Base-by-base conservation (phyloP, 2,329 filamentous ascomycete genomes). In the Nemania bipapillata region DNA sequence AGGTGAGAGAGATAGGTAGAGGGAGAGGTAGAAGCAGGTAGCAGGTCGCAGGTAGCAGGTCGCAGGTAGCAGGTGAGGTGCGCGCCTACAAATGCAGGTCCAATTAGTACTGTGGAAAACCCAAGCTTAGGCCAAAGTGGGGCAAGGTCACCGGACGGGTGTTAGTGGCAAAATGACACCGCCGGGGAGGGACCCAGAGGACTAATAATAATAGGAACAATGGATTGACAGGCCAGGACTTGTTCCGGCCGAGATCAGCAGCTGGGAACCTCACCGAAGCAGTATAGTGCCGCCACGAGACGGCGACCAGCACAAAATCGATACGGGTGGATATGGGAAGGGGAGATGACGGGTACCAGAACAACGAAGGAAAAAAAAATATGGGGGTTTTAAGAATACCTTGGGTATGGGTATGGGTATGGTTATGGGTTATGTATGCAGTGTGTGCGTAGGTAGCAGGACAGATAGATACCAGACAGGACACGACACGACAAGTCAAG, bases 141-240 rank as follows among this genome's bases (percentile, higher is more conserved):
- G 71, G 70, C 71, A 56, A n/a, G 70, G 71, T 73, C 71, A 73
- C 70, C 69, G 66, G 71, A 73, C 65, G 70, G 69, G 71, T 70
- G 65, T 70, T 73, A 73, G 71, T 73, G 70, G 71, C 70, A 65
- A 73, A 71, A 71, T 66, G 69, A 70, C 71, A 70, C 65, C 71
- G 66, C 69, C 69, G 63, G 54, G 52, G 69, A 66, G 59, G 56
- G 65, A 59, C 63, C 68, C 62, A 69, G 63, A 68, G 66, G 66
- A 60, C 61, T 67, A 70, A 67, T 60, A 65, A 64, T 61, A 66
- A 69, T 62, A 66, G 56, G 52, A 60, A 72, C 68, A 63, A 68
- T 70, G 68, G 60, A 73, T 71, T 66, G 66, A 72, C 68, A 70
- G 68, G 70, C 70, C 68, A 68, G 68, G 66, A 65, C 71, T 71